phyloP scores from a whole-genome alignment of 768 basidiomycete genomes.

The Serendipita sp. region DNA sequence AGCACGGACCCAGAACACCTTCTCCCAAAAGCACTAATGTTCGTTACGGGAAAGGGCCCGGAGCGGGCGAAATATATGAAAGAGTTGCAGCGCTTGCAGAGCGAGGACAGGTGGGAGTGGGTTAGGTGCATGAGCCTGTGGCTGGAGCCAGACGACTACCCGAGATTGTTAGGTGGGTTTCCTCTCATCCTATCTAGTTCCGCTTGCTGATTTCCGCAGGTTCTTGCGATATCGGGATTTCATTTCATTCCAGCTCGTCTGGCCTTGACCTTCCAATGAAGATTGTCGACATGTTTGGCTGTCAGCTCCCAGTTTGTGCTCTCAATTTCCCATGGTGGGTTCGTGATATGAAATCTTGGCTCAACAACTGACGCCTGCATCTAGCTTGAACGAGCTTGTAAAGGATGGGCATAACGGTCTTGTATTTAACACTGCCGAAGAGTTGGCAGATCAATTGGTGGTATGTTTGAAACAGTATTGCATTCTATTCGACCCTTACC shows the following conservation, averaged over 20 bases:
- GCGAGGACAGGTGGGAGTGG: constrained; percentile 44
- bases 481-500: not conserved
- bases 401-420: constrained; percentile 72
- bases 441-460: constrained; percentile 61
- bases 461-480: constrained; percentile 23
- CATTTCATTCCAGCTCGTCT: constrained; percentile 80
- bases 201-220: constrained; percentile 29
- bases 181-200: not conserved
- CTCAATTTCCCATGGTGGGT: constrained; percentile 72
- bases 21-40: constrained; percentile 64
- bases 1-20: constrained; percentile 8
- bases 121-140: constrained; percentile 72
- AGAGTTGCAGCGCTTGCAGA: constrained; percentile 42
- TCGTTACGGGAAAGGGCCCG: constrained; percentile 87
- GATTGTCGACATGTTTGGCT: constrained; percentile 98
- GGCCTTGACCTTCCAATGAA: constrained; percentile 96
- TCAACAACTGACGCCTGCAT: too few species aligned
- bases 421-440: constrained; percentile 48
- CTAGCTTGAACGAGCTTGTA: constrained; percentile 78
- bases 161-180: constrained; percentile 55
- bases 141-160: constrained; percentile 85
- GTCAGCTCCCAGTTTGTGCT: constrained; percentile 85
- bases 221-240: constrained; percentile 83
- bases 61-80: constrained; percentile 58
- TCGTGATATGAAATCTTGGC: not conserved